phyloP scores from a whole-genome alignment of 2,329 filamentous ascomycete genomes.

The Hirsutella rhossiliensis region DNA sequence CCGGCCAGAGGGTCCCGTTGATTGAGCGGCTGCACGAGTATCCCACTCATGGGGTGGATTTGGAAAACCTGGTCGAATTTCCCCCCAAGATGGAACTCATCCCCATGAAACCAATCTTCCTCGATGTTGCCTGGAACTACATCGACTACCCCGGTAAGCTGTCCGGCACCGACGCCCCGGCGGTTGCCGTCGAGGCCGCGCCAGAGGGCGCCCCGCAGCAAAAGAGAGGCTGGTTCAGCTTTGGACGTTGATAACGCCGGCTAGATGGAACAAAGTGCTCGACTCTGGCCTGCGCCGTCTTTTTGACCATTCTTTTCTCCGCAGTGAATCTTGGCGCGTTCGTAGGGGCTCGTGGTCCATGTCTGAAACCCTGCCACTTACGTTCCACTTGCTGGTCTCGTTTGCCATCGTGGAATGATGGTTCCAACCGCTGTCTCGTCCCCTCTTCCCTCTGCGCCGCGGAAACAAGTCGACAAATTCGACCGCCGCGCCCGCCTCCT shows the following conservation, averaged over 20 bases:
- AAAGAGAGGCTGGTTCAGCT: constrained; percentile 71
- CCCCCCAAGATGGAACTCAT: constrained; percentile 74
- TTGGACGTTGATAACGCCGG: constrained; percentile 35
- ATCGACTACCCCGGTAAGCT: constrained; percentile 72
- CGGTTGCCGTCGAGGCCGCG: constrained; percentile 21
- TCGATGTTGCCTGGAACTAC: constrained; percentile 97
- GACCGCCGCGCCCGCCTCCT: too few relatives aligned
- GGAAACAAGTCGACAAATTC: too few relatives aligned
- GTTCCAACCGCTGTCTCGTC: too few relatives aligned
- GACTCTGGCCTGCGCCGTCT: too few relatives aligned
- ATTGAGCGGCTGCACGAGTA: constrained; percentile 68
- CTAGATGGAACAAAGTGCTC: too few relatives aligned
- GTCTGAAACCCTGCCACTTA: too few relatives aligned
- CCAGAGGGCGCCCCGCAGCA: constrained; percentile 26
- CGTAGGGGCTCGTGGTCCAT: too few relatives aligned
- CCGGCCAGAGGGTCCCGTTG: constrained; percentile 36
- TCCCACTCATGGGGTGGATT: constrained; percentile 56
- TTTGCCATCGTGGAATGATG: too few relatives aligned
- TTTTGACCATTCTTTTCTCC: too few relatives aligned
- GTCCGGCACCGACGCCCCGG: constrained; percentile 13
- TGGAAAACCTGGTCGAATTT: constrained; percentile 73
- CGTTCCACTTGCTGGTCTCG: too few relatives aligned
- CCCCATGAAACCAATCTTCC: constrained; percentile 88
- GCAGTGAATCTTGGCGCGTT: too few relatives aligned
- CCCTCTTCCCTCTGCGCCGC: too few relatives aligned